Base-by-base conservation (phyloP, 371 early-diverging fungal genomes). In the Neoconidiobolus thromboides region DNA sequence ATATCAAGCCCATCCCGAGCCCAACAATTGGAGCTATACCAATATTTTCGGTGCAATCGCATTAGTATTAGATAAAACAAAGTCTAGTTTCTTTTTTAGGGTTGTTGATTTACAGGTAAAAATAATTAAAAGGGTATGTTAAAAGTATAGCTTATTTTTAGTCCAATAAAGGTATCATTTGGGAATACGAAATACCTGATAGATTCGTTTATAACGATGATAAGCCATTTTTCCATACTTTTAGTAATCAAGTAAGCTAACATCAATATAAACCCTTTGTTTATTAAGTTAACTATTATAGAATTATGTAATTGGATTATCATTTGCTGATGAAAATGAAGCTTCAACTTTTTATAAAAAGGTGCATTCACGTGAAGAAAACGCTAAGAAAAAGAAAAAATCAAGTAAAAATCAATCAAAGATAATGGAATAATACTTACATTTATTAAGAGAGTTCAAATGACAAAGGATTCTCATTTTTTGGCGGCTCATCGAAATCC, bases 311-410 rank as follows among this genome's bases (percentile, higher is more conserved):
- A 81, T 84, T 39, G 95, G 85, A 1, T 75, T 94, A 41, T 85
- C 86, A 6, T 94, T 94, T 70, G 87, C 86, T 26, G 86, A 91
- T 64, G 87, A 81, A 53, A 74, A 71, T 58, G 94, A 92, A 62
- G 92, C 91, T 1, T 66, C 71, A 1, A 69, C 72, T 43, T 91
- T 94, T 65, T 76, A 75, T 65, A 80, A 85, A 56, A 83, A 80
- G 65, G 75, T 86, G 9, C 63, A 67, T 39, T 69, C 71, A 61
- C 77, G 83, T 38, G 73, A 78, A 55, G 60, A 61, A 43, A 62
- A 48, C 38, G 51, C 53, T 44, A 26, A 26, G 26, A 42, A 44
- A 36, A 41, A 15, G 26, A 51, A 49, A 26, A 60, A 60, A 48
- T 14, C 10, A 57, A 56, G 62, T 48, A n/a, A 46, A 3, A 9